Percentiles rank a stretch among this genome's conserved stretches.
These are phyloP conservation scores for Diaporthe destruens DNA, from an alignment of 2,329 filamentous ascomycete genomes.

Conservation along the genomic window DNA sequence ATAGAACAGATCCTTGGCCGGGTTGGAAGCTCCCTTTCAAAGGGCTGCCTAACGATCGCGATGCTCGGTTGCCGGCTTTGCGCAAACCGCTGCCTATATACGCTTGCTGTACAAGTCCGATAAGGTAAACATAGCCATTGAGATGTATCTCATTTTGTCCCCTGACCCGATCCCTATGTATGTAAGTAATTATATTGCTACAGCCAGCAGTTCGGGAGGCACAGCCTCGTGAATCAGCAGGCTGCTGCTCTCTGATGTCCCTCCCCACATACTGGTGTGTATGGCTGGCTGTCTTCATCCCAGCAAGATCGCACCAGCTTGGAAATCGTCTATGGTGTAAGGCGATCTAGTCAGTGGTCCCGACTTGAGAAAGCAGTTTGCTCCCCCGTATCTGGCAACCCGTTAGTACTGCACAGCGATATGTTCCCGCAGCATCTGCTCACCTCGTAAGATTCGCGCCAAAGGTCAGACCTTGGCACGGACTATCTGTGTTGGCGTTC, in stretches of 20 bases:
- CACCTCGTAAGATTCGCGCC: conserved; percentile 27
- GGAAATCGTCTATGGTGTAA: conserved; percentile 4
- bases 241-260: neutral
- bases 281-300: neutral
- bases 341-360: conserved; percentile 14
- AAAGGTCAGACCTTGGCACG: conserved; percentile 33
- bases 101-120: neutral
- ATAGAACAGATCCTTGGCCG: neutral
- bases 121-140: neutral
- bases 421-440: neutral
- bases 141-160: no score
- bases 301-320: conserved; percentile 22
- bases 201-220: neutral
- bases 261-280: no score
- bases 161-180: neutral
- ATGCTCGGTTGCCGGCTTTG: neutral
- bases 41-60: neutral
- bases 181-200: neutral
- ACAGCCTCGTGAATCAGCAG: neutral
- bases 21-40: neutral
- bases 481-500: neutral
- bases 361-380: conserved; percentile 31
- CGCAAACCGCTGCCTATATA: neutral
- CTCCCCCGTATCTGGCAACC: conserved; percentile 4
- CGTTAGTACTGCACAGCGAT: neutral